Evolutionary conservation across 2,329 filamentous ascomycete species (phyloP), one percentile per base, ranked within the genome.

Genomic region (Neopestalotiopsis sp.): DNA sequence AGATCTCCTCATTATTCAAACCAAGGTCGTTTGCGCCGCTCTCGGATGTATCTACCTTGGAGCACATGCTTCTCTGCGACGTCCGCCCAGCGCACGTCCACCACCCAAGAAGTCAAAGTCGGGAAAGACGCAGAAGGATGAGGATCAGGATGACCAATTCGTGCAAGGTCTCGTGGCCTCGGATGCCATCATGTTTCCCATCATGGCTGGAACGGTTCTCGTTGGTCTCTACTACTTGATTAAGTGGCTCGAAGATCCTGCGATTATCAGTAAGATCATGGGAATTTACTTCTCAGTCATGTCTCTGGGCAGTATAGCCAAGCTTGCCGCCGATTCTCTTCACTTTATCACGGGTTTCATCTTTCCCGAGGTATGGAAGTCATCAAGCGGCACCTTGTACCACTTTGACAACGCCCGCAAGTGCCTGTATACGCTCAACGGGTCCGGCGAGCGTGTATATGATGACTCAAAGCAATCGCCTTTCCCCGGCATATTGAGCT

Each of bases 141-240:
- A 87, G 12, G 83, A 88, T 9, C 83, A 87, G 10, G 86, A 89
- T 73, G 82, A 89, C 70, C 76, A 86, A 67, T 84, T 87, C 34
- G 81, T 85, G 17, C 87, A 90, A 70, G 91, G 91, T 0, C 81
- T 97, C 66, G 86, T 90, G 9, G 90, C 92, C 1, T 90, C 88
- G 0, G 95, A 98, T 79, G 95, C 94, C 62, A 88, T 98, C 73
- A 80, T 97, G 74, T 93, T 98, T 71, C 96, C 95, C 1, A 74
- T 98, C 40, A 84, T 94, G 67, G 95, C 94, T 5, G 94, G 90
- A 1, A 76, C 85, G 10, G 89, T 91, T 1, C 88, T 98, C 9
- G 86, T 90, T 57, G 90, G 90, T 5, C 85, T 98, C 13, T 98
- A 98, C 83, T 91, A 95, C 74, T 85, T 97, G 70, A 94, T 98